Base-by-base conservation (phyloP, 192 early-diverging fungal species). In the Coemansia sp. region DNA sequence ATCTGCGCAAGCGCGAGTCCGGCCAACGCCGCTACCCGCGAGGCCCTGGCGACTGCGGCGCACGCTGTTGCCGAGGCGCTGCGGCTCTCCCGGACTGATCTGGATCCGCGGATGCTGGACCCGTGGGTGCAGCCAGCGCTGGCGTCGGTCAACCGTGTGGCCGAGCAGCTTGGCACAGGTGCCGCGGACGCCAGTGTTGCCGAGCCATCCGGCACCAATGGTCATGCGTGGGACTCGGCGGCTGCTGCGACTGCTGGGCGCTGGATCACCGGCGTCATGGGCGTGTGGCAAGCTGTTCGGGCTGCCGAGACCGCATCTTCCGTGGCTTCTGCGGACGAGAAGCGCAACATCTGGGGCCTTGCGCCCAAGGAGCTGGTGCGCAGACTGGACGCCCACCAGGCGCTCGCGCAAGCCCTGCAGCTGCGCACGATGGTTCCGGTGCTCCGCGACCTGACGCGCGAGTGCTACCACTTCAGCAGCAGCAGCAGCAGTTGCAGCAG, bases 201-300 rank as follows among this genome's bases (percentile, higher is more conserved):
- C 22, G 9, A 54, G 51, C 51, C 20, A 11, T 8, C 19, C 12
- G 20, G 51, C 51, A 17, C 20, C n/a, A 5, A n/a, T n/a, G 48
- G 11, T 1, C 51, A 54, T 25, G 50, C 1, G 10, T 11, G 51
- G 48, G 48, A 14, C 68, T 32, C 32, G 32, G 32, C 32, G 32
- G 32, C 4, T 51, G 78, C 79, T 2, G 70, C 55, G 7, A 45
- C 68, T 3, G 70, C 71, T 6, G 79, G 68, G 7, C 74, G 70
- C 61, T 75, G 74, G 79, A 65, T 62, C 0, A 82, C 75, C 0
- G 75, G 69, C 2, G 74, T 76, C 14, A 73, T 82, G 79, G 57
- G 72, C 60, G 74, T 67, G 41, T 82, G 79, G 79, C 79, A 82
- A 61, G 55, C 67, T 1, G 68, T 82, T 13, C 20, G 58, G 44